Evolutionary conservation across 1,284 basidiomycete genomes (phyloP), one percentile per base, ranked within the genome.

Genomic region (Cryptococcus sp.): DNA sequence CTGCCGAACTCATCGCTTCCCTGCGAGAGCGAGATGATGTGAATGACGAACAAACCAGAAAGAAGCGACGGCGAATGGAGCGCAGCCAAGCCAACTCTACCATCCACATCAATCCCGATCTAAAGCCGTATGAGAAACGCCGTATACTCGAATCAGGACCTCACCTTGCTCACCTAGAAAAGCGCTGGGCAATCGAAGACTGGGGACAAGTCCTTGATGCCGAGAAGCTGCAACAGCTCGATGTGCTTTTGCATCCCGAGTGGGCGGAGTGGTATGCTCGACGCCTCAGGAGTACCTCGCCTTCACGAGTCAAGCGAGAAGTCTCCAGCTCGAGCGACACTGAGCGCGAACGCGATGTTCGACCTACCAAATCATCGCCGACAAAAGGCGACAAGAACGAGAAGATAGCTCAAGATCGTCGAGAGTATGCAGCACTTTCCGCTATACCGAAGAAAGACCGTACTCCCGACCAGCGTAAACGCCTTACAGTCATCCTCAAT

Each of bases 1-100:
- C 87, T 3, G 65, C 65, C 19, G 66, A 66, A 23, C 23, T 55
- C 6, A 43, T 37, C 29, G 37, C 22, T n/a, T 22, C 43, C 1
- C 20, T 57, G 11, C 58, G 57, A 39, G 50, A 25, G n/a, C 43
- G 46, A 17, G 56, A 29, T 3, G 19, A 47, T 13, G 51, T 55
- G 34, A 19, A 37, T 5, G 38, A 50, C 3, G 16, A 13, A 11
- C 16, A 15, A 6, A 5, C 34, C 13, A 22, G 8, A 8, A 49
- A 43, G 39, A 55, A 50, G 25, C 37, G 54, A 17, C 46, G 45
- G 46, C 34, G 54, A 20, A 43, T 22, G 8, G 54, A 39, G 22
- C n/a, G n/a, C 22, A 19, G n/a, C n/a, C n/a, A 44, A 11, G 41
- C n/a, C 6, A 44, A n/a, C 22, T 7, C n/a, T n/a, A 44, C n/a